Percentiles rank a stretch among this genome's conserved stretches.
Evolutionary conservation across 2,329 filamentous ascomycete species (phyloP).

Genomic region (Eutypella sp.): DNA sequence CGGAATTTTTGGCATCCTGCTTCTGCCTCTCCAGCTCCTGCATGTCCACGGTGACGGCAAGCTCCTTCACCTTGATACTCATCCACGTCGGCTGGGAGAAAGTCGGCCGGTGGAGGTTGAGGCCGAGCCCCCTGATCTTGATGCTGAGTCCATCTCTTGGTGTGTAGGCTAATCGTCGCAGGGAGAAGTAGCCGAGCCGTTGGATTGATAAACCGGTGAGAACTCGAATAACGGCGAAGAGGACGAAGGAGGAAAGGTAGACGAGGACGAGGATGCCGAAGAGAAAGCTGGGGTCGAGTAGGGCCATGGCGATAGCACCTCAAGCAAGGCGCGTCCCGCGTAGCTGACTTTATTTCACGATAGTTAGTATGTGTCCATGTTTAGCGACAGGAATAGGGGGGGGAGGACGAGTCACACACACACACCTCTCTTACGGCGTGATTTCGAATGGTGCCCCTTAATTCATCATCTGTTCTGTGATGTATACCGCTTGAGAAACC

Average conservation of each 20-base stretch:
- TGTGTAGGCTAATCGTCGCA: slow-evolving; percentile 85
- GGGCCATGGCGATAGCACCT: slow-evolving; percentile 48
- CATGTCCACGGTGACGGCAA: slow-evolving; percentile 78
- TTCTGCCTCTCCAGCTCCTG: slow-evolving; percentile 55
- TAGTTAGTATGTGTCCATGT: background rate
- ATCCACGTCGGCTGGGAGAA: slow-evolving; percentile 97
- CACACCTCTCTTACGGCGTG: background rate
- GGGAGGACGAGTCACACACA: background rate
- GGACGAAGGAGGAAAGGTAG: slow-evolving; percentile 86
- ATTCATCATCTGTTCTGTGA: background rate
- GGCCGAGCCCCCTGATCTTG: slow-evolving; percentile 81
- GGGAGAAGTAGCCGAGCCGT: slow-evolving; percentile 84
- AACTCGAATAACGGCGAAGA: slow-evolving; percentile 90
- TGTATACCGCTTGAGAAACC: background rate
- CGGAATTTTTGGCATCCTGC: slow-evolving; percentile 24
- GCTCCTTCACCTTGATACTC: slow-evolving; percentile 80
- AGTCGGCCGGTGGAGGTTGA: slow-evolving; percentile 86
- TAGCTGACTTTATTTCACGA: slow-evolving; percentile 13
- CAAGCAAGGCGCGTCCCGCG: slow-evolving; percentile 22
- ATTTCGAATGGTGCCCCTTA: background rate
- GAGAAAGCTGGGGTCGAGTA: slow-evolving; percentile 73
- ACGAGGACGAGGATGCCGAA: slow-evolving; percentile 79
- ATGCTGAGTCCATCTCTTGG: slow-evolving; percentile 84
- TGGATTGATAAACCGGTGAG: slow-evolving; percentile 94
- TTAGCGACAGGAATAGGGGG: background rate